Conservation (phyloP, 2,329 filamentous ascomycete species). For the Penicillium oxalicum region DNA sequence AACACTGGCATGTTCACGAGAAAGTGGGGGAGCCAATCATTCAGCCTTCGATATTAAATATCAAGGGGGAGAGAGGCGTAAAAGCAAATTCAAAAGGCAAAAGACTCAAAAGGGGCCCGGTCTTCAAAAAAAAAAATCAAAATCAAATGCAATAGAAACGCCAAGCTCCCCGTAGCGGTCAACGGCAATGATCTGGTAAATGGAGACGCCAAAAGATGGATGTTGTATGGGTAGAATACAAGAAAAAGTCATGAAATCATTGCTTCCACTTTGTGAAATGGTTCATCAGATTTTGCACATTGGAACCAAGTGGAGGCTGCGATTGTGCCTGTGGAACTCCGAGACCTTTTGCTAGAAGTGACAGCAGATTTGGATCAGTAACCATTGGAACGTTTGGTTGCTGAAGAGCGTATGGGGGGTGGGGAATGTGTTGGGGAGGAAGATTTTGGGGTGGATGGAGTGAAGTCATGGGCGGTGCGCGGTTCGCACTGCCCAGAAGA, state of each 20-base stretch:
- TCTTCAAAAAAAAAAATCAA: not conserved
- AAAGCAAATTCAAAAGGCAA: not conserved
- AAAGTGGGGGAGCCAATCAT: too few species aligned
- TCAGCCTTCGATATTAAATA: too few species aligned
- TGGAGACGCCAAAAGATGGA: not conserved
- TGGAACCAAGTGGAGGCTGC: constrained; percentile 29
- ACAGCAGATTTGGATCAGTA: constrained; percentile 34
- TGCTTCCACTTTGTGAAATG: constrained; percentile 44
- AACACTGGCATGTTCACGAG: too few species aligned
- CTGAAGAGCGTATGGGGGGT: constrained; percentile 28
- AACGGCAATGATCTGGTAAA: not conserved
- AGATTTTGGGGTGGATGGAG: constrained; percentile 25
- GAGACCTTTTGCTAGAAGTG: constrained; percentile 35
- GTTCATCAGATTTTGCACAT: constrained; percentile 46
- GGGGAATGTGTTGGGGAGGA: constrained; percentile 23
- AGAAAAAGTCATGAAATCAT: constrained; percentile 26
- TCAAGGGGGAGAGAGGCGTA: too few species aligned
- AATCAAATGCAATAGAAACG: constrained; percentile 11
- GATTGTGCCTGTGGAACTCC: constrained; percentile 32
- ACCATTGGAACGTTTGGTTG: constrained; percentile 23
- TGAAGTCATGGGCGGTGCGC: constrained; percentile 27
- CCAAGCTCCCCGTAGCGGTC: constrained; percentile 9
- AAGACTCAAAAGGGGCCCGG: constrained; percentile 3
- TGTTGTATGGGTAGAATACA: too few species aligned
- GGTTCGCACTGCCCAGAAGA: constrained; percentile 35